Percentiles rank a stretch among this genome's conserved stretches.
phyloP scores from a whole-genome alignment of 75 land plant species.

The Selaginella tamariscina region DNA sequence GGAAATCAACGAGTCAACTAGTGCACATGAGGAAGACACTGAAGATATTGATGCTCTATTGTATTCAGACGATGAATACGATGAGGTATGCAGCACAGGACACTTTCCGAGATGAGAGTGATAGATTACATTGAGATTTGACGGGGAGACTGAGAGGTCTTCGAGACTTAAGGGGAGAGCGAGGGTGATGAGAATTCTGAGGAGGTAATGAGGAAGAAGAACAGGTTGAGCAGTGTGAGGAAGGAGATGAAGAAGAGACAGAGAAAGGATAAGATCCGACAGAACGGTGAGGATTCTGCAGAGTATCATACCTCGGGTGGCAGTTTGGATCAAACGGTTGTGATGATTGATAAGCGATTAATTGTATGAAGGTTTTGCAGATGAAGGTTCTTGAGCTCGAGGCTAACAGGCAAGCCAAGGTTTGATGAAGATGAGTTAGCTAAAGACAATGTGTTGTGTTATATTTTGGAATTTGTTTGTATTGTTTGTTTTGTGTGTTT shows the following conservation, averaged over 20 bases:
- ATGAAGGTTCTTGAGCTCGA: background rate
- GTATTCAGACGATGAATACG: background rate
- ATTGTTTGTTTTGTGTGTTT: too few relatives aligned
- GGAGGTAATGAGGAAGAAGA: background rate
- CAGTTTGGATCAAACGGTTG: background rate
- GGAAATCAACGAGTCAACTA: background rate
- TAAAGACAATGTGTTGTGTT: too few relatives aligned
- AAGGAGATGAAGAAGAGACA: conserved; percentile 3
- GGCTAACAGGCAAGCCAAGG: background rate
- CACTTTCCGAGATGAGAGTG: background rate
- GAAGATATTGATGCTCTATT: background rate
- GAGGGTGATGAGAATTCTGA: background rate
- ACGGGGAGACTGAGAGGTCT: background rate
- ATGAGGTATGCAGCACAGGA: background rate
- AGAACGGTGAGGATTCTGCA: background rate
- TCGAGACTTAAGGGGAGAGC: background rate
- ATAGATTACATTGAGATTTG: background rate
- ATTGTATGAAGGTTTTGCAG: background rate
- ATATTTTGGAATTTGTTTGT: too few relatives aligned
- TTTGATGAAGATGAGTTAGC: too few relatives aligned
- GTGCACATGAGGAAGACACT: background rate
- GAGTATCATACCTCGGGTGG: background rate
- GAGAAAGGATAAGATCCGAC: background rate
- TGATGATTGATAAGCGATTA: background rate
- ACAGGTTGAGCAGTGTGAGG: background rate